Evolutionary conservation across 352 stramenopile species (phyloP), one percentile per base, ranked within the genome.

Genomic region (Pythium utonaiense): DNA sequence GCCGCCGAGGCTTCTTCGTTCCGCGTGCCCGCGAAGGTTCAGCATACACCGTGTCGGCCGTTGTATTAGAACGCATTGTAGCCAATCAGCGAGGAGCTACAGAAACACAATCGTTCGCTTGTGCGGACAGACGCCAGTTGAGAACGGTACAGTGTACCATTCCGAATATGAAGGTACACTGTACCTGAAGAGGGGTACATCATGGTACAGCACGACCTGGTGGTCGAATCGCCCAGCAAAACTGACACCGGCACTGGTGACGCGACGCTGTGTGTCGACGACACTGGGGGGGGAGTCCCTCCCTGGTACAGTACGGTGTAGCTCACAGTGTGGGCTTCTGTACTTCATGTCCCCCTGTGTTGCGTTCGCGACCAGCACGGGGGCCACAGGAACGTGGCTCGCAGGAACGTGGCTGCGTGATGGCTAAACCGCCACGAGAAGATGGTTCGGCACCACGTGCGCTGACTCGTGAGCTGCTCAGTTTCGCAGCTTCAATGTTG

Each of bases 401-500:
- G 4, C 28, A 33, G 28, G 28, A 33, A 33, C 28, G 28, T 47
- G 40, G 40, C 40, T 25, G 24, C 40, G 40, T 47, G 40, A 47
- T 47, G 40, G 40, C 40, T 47, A 47, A 47, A 47, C 40, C 40
- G 16, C 40, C 40, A 47, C 40, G 40, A 47, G 40, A 47, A 47
- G 40, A 47, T 12, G n/a, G n/a, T n/a, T n/a, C n/a, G n/a, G n/a
- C n/a, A n/a, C n/a, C n/a, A n/a, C n/a, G n/a, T n/a, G 31, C 31
- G 33, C 33, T 40, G 33, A 40, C 33, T 47, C 28, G 28, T 7
- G 24, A 51, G 41, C 41, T 54, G 25, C 17, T 30, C 17, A 19
- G 6, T 14, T 25, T 19, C 56, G 34, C 38, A 53, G 62, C 62
- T 69, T 69, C 62, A 69, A 69, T 42, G 38, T 67, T 58, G 45